Evolutionary conservation across 1,284 basidiomycete genomes (phyloP).

Genomic region (Sporisorium reilianum): DNA sequence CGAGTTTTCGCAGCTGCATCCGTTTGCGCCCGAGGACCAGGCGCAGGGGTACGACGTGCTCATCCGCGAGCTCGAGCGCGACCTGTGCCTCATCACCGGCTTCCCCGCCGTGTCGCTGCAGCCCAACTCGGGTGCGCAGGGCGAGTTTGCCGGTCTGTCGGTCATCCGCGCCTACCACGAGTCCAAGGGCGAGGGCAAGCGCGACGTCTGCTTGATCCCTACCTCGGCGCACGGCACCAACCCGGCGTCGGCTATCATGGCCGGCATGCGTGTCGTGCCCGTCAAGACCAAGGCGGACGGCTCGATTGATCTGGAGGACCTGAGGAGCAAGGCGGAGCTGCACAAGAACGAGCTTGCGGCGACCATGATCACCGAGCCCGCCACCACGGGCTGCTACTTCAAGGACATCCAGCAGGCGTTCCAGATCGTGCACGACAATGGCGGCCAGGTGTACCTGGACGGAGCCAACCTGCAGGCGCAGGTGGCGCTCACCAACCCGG

Average conservation of each 20-base stretch:
- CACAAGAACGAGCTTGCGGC: conserved; percentile 92
- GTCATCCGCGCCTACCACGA: conserved; percentile 95
- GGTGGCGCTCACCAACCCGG: conserved; percentile 94
- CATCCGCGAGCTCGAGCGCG: conserved; percentile 88
- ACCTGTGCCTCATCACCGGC: conserved; percentile 93
- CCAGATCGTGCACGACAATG: conserved; percentile 91
- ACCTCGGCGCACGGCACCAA: conserved; percentile 92
- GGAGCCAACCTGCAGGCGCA: conserved; percentile 95
- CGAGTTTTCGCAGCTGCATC: conserved; percentile 89
- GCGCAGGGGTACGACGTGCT: conserved; percentile 87
- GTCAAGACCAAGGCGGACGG: conserved; percentile 90
- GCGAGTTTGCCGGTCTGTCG: conserved; percentile 92
- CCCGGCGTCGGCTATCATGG: conserved; percentile 86
- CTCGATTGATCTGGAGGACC: conserved; percentile 87
- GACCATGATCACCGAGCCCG: conserved; percentile 85
- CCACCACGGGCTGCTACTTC: conserved; percentile 97
- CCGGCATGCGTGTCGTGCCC: conserved; percentile 93
- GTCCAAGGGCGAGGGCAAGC: conserved; percentile 84
- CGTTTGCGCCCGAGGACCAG: conserved; percentile 90
- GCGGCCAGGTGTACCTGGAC: conserved; percentile 97
- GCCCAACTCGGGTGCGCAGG: conserved; percentile 95
- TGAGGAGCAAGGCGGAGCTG: conserved; percentile 86
- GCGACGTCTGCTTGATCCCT: conserved; percentile 94
- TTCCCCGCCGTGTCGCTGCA: conserved; percentile 94
- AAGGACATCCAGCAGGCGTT: conserved; percentile 90